Conservation (phyloP, 2,329 filamentous ascomycete genomes). For the Pseudohalonectria lignicola region DNA sequence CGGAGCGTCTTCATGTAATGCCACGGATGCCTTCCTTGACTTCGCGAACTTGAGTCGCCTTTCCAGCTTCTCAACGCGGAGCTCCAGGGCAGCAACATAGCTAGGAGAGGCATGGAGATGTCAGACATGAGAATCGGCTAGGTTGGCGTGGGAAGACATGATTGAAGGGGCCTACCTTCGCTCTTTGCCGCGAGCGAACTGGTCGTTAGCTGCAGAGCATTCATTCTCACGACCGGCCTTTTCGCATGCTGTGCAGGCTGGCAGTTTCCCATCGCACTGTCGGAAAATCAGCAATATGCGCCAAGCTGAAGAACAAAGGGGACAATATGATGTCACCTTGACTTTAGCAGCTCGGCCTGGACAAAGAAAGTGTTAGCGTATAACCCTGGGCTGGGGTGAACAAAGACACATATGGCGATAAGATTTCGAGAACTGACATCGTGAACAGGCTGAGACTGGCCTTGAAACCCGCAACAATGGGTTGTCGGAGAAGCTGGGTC, state of each 20-base stretch:
- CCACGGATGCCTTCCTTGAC: conserved; percentile 59
- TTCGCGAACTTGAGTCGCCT: conserved; percentile 61
- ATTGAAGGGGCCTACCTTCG: conserved; percentile 48
- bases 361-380: not conserved
- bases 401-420: conserved; percentile 8
- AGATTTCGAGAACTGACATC: conserved; percentile 38
- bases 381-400: not conserved
- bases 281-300: too few species aligned
- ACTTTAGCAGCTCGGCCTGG: conserved; percentile 79
- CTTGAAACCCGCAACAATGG: conserved; percentile 63
- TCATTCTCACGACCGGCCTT: conserved; percentile 77
- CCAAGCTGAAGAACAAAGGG: too few species aligned
- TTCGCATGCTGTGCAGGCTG: conserved; percentile 90
- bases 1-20: conserved; percentile 48
- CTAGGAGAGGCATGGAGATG: conserved; percentile 32
- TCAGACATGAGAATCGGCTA: too few species aligned
- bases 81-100: conserved; percentile 92
- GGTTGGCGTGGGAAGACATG: too few species aligned
- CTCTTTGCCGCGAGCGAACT: conserved; percentile 92
- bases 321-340: too few species aligned
- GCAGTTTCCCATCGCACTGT: conserved; percentile 94
- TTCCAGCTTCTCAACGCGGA: conserved; percentile 80
- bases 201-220: conserved; percentile 90
- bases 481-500: conserved; percentile 31
- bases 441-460: conserved; percentile 68